Percentiles rank a stretch among this genome's conserved stretches.
Evolutionary conservation across 2,329 filamentous ascomycete genomes (phyloP).

Genomic region (Chrysoporthe deuterocubensis): DNA sequence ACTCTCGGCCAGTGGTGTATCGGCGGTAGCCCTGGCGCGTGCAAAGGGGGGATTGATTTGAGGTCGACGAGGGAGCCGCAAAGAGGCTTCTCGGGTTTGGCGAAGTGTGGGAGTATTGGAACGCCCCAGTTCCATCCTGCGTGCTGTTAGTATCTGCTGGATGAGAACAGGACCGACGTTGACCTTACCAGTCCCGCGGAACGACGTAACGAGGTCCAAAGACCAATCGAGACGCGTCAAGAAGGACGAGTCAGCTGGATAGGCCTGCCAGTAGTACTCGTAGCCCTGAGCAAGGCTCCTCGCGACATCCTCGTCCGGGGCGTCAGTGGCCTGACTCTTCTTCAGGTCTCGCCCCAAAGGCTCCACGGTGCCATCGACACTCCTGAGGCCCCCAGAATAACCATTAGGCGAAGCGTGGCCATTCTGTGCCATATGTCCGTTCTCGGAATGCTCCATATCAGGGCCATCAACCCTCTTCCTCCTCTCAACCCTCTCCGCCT

Average conservation of each 20-base stretch:
- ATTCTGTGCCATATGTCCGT: background rate
- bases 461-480: slow-evolving; percentile 29
- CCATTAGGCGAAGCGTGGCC: background rate
- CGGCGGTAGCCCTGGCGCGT: slow-evolving; percentile 53
- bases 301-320: slow-evolving; percentile 36
- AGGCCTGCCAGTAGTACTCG: slow-evolving; percentile 65
- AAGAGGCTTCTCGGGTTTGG: slow-evolving; percentile 47
- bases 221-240: slow-evolving; percentile 58
- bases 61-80: slow-evolving; percentile 46
- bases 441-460: background rate
- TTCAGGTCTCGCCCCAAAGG: background rate
- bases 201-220: slow-evolving; percentile 57
- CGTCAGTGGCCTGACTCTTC: slow-evolving; percentile 9
- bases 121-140: slow-evolving; percentile 63
- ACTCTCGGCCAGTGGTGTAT: slow-evolving; percentile 45
- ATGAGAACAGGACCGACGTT: background rate
- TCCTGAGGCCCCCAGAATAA: background rate
- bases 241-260: slow-evolving; percentile 55
- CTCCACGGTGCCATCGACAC: slow-evolving; percentile 5
- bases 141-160: slow-evolving; percentile 12
- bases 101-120: slow-evolving; percentile 49
- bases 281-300: slow-evolving; percentile 38
- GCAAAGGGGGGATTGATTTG: slow-evolving; percentile 43
- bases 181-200: slow-evolving; percentile 57
- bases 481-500: slow-evolving; percentile 55